A percentile compares a stretch with the other conserved stretches of the same genome.
Evolutionary conservation across 116 monocot species (phyloP).

Genomic region (Zostera marina): DNA sequence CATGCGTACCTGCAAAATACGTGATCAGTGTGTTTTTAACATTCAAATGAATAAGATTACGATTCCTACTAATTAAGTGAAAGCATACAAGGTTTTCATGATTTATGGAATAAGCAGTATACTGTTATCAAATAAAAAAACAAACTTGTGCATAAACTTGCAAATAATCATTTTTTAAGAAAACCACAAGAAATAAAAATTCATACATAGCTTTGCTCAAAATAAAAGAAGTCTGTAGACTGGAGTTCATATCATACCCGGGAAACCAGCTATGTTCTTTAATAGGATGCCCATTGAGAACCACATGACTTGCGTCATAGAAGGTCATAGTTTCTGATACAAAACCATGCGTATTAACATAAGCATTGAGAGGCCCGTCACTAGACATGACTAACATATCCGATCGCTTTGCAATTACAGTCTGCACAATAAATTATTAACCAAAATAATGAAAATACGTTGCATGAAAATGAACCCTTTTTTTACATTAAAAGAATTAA

Average conservation of each 20-base stretch:
- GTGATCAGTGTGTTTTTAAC: not conserved
- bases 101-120: too few species aligned
- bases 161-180: not conserved
- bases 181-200: not conserved
- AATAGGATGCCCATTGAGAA: conserved; percentile 33
- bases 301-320: conserved; percentile 42
- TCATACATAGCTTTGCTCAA: not conserved
- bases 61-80: too few species aligned
- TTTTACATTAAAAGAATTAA: not conserved
- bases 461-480: not conserved
- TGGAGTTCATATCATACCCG: conserved; percentile 42
- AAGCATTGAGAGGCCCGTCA: conserved; percentile 93
- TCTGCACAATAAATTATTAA: conserved; percentile 19
- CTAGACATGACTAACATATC: conserved; percentile 96
- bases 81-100: too few species aligned
- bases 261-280: conserved; percentile 97
- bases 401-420: conserved; percentile 70
- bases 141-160: too few species aligned
- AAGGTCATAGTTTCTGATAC: conserved; percentile 86
- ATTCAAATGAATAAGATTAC: not conserved
- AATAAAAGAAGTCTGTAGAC: not conserved
- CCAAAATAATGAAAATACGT: not conserved
- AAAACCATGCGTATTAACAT: conserved; percentile 73
- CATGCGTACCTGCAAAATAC: conserved; percentile 62
- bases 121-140: too few species aligned